phyloP scores from a whole-genome alignment of 352 stramenopile species.

The Globisporangium okanoganense region DNA sequence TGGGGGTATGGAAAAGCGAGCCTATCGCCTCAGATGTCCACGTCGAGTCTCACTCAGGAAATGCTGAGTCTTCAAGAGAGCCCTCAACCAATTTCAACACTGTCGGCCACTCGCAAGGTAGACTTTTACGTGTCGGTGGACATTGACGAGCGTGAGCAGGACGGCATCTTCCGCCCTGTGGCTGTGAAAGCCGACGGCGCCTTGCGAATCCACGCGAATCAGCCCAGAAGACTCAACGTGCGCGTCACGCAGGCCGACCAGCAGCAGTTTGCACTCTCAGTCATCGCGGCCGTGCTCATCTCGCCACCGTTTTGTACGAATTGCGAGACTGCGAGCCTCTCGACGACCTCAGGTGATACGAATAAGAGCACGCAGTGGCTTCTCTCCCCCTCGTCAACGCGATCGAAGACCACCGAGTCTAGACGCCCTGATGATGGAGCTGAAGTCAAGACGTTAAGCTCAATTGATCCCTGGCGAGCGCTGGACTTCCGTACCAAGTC shows the following conservation, averaged over 20 bases:
- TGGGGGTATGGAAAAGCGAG: slow-evolving; percentile 48
- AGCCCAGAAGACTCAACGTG: slow-evolving; percentile 48
- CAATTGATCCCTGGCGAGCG: slow-evolving; percentile 25
- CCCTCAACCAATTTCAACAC: slow-evolving; percentile 3
- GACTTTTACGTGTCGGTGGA: slow-evolving; percentile 75
- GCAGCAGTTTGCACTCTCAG: slow-evolving; percentile 37
- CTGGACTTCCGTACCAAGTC: slow-evolving; percentile 33
- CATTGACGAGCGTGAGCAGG: slow-evolving; percentile 60
- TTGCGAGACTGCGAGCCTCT: slow-evolving; percentile 10
- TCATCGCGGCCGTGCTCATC: slow-evolving; percentile 44
- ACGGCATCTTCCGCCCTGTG: slow-evolving; percentile 64
- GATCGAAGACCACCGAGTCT: neutral
- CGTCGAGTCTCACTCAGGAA: neutral
- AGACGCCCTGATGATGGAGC: neutral
- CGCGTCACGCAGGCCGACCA: slow-evolving; percentile 70
- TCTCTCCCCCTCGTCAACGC: slow-evolving; percentile 24
- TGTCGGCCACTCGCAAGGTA: slow-evolving; percentile 17
- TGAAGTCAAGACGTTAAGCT: neutral
- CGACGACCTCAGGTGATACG: slow-evolving; percentile 9
- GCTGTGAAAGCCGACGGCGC: slow-evolving; percentile 65
- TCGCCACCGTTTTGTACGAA: slow-evolving; percentile 22
- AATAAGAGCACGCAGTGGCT: slow-evolving; percentile 40
- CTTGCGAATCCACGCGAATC: slow-evolving; percentile 57
- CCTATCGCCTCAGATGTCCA: neutral
- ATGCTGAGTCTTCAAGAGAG: neutral